phyloP scores from a whole-genome alignment of 148 eudicot genomes.

The Vaccinium darrowii region DNA sequence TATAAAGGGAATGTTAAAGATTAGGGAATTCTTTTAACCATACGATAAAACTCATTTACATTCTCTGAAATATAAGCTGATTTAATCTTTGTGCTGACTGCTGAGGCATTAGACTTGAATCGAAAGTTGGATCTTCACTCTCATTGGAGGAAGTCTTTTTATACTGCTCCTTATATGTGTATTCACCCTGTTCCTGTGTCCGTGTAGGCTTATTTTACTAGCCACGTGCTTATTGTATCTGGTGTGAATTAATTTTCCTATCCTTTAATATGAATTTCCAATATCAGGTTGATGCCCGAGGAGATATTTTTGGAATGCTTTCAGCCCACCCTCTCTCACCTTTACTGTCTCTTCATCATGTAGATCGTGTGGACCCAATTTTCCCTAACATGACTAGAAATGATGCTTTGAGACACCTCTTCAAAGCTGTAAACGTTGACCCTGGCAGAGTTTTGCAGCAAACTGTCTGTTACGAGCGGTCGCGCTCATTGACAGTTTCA shows the following conservation, averaged over 20 bases:
- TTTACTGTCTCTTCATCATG: slow-evolving; percentile 46
- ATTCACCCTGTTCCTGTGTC: neutral
- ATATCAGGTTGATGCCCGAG: slow-evolving; percentile 71
- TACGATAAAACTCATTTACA: neutral
- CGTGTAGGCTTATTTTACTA: neutral
- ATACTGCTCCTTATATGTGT: neutral
- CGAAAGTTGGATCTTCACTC: neutral
- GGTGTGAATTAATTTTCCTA: neutral
- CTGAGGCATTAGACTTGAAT: slow-evolving; percentile 8
- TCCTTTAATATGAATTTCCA: neutral
- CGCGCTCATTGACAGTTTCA: slow-evolving; percentile 39
- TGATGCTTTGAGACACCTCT: slow-evolving; percentile 39
- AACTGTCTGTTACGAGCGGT: slow-evolving; percentile 44
- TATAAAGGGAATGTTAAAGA: neutral
- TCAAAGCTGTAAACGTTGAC: slow-evolving; percentile 40
- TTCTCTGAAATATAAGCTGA: neutral
- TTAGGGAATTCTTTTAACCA: neutral
- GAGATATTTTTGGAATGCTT: slow-evolving; percentile 70
- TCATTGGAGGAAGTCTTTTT: neutral
- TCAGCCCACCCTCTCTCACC: slow-evolving; percentile 65
- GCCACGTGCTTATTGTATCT: neutral
- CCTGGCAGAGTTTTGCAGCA: slow-evolving; percentile 47
- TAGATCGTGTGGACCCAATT: slow-evolving; percentile 41
- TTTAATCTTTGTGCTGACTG: slow-evolving; percentile 6
- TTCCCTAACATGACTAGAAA: slow-evolving; percentile 40